Evolutionary conservation across 2,329 filamentous ascomycete genomes (phyloP), one percentile per base, ranked within the genome.

Genomic region (Neobulgaria alba): DNA sequence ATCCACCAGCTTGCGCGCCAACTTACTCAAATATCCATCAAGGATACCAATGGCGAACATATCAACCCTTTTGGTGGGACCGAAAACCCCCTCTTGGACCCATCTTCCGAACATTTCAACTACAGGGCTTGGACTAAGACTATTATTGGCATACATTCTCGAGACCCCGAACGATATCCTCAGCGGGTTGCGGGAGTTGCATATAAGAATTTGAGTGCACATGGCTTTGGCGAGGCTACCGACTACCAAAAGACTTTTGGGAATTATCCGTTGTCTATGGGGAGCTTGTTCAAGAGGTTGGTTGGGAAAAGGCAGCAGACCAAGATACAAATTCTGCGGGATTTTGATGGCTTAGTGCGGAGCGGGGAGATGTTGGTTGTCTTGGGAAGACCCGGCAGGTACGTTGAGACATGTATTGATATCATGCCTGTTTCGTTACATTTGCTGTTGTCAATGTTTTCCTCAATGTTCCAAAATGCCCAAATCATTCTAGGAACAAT

Each of bases 231-330:
- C 32, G 72, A 72, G 34, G 67, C 76, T 0, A 84, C 79, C 1
- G 81, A 85, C 57, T 86, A 80, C 60, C 82, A 86, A 56, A 79
- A 62, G 70, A 79, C 70, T 48, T 75, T 82, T 20, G 65, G 62
- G 48, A 82, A 82, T 50, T 64, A 80, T 41, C 76, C 73, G 65
- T 60, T 82, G 2, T 71, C 74, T 36, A 52, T 61, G 0, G 61
- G 60, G 1, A 64, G 65, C 9, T 38, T 68, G n/a, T 55, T 63
- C 1, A 67, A 69, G 39, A 63, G 71, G 49, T 46, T 78, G 1
- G 55, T 82, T 20, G 73, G 73, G 33, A 69, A 70, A 48, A 38
- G 43, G 31, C 68, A 68, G 30, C 64, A 69, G 51, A 69, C 65
- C 35, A 74, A 75, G 49, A 60, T 60, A 21, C 55, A 77, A 23